These are phyloP conservation scores for Lentinula boryana DNA, from an alignment of 768 basidiomycete species.

Conservation along the genomic window DNA sequence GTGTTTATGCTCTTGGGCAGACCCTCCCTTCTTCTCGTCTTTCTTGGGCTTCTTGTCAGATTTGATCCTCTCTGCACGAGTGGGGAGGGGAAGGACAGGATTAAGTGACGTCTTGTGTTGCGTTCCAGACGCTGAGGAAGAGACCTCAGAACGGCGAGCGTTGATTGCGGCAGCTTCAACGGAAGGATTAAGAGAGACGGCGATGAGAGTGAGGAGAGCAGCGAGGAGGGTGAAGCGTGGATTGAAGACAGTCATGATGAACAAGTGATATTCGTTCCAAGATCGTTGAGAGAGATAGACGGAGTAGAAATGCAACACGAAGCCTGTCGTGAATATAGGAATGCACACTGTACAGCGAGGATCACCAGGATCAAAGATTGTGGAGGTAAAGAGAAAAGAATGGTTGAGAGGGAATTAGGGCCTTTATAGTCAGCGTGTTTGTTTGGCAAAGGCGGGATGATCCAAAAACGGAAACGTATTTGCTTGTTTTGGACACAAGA, in stretches of 20 bases:
- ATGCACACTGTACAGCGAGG: conserved; percentile 6
- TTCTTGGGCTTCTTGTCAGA: background rate
- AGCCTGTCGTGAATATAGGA: conserved; percentile 7
- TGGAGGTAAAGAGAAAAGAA: conserved; percentile 7
- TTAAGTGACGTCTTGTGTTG: background rate
- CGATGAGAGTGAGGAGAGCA: conserved; percentile 38
- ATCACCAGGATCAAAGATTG: conserved; percentile 11
- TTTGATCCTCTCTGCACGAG: background rate
- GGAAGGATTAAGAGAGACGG: conserved; percentile 27
- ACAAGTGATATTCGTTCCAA: conserved; percentile 5
- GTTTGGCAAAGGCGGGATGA: background rate
- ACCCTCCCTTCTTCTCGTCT: background rate
- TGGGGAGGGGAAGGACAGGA: background rate
- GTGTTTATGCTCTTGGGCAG: background rate
- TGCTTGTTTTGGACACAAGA: background rate
- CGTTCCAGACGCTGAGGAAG: background rate
- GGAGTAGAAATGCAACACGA: conserved; percentile 11
- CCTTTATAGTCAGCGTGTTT: background rate
- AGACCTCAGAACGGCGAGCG: conserved; percentile 10
- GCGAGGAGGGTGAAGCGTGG: conserved; percentile 40
- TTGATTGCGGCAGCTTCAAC: conserved; percentile 35
- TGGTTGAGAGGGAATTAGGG: background rate
- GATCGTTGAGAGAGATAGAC: conserved; percentile 6
- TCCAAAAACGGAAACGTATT: background rate
- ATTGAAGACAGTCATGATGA: conserved; percentile 44